Percentiles rank a stretch among this genome's conserved stretches.
Conservation (phyloP, 2,329 filamentous ascomycete genomes). For the Colletotrichum spaethianum region DNA sequence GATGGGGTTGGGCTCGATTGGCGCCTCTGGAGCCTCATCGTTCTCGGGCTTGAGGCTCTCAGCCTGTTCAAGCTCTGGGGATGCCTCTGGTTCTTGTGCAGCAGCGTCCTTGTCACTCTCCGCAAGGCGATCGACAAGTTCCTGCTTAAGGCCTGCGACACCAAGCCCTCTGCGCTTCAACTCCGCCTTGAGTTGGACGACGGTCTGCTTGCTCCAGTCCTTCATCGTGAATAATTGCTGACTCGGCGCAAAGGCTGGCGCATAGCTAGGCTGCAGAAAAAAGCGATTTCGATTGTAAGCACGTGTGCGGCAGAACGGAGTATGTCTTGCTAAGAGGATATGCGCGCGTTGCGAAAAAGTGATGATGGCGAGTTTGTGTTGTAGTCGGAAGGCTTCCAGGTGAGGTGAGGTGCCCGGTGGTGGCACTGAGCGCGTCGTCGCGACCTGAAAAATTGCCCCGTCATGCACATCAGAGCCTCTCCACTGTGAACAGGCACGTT, state of each 20-base stretch:
- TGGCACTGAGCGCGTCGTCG: slow-evolving; percentile 37
- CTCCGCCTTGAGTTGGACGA: slow-evolving; percentile 81
- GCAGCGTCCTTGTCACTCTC: slow-evolving; percentile 50
- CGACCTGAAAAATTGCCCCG: slow-evolving; percentile 42
- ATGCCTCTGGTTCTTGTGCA: slow-evolving; percentile 28
- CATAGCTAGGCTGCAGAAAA: slow-evolving; percentile 27
- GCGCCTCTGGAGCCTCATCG: slow-evolving; percentile 38
- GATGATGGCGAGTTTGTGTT: slow-evolving; percentile 3
- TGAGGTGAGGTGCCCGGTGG: slow-evolving; percentile 3
- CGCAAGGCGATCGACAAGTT: slow-evolving; percentile 76
- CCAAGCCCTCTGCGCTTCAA: slow-evolving; percentile 80
- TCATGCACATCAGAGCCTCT: slow-evolving; percentile 40
- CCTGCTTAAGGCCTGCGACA: slow-evolving; percentile 79
- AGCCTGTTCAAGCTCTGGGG: slow-evolving; percentile 11
- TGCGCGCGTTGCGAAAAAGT: not conserved
- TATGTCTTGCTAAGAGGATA: not conserved
- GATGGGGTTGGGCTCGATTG: slow-evolving; percentile 30
- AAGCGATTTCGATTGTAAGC: not conserved
- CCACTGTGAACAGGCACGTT: slow-evolving; percentile 24
- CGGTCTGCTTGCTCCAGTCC: slow-evolving; percentile 75
- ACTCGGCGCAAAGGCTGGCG: slow-evolving; percentile 45
- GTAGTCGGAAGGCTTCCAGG: slow-evolving; percentile 5
- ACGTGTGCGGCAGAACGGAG: not conserved
- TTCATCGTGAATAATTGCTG: slow-evolving; percentile 54
- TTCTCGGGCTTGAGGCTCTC: slow-evolving; percentile 11